Conservation (phyloP, 805 yeast species). For the Zygoascus biomembranicola region DNA sequence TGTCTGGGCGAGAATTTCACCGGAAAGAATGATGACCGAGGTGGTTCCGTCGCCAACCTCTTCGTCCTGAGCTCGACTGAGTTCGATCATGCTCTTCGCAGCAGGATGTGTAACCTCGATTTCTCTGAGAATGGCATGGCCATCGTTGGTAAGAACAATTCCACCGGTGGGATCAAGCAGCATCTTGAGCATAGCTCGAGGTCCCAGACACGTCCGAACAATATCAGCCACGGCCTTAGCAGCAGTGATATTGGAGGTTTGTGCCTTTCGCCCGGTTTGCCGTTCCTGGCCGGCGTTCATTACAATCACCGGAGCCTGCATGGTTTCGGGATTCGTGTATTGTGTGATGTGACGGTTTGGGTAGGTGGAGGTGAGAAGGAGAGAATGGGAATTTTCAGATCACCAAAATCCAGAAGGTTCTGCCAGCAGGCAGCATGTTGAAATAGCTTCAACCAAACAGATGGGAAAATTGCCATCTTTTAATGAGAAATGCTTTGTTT, state of each 20-base stretch:
- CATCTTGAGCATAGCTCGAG: slow-evolving; percentile 98
- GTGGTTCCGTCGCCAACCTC: slow-evolving; percentile 99
- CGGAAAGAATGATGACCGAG: slow-evolving; percentile 92
- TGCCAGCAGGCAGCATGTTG: too few relatives aligned
- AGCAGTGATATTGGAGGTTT: slow-evolving; percentile 92
- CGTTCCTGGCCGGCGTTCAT: slow-evolving; percentile 86
- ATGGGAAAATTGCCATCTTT: too few relatives aligned
- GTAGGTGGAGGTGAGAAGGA: neutral
- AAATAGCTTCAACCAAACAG: too few relatives aligned
- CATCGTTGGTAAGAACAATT: slow-evolving; percentile 93
- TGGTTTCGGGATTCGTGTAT: slow-evolving; percentile 19
- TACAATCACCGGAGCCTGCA: slow-evolving; percentile 82
- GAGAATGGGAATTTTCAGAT: neutral
- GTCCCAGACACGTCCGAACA: slow-evolving; percentile 95
- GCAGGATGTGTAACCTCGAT: slow-evolving; percentile 78
- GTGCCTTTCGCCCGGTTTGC: slow-evolving; percentile 96
- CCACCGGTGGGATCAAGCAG: slow-evolving; percentile 91
- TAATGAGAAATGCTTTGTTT: too few relatives aligned
- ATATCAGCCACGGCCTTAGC: slow-evolving; percentile 99
- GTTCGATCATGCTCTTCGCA: slow-evolving; percentile 96
- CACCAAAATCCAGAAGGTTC: too few relatives aligned
- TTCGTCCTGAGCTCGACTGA: slow-evolving; percentile 95
- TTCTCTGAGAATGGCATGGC: slow-evolving; percentile 95
- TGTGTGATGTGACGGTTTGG: neutral
- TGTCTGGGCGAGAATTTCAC: slow-evolving; percentile 92